Conservation (phyloP, 306 rosid species). For the Rosa lucieae region DNA sequence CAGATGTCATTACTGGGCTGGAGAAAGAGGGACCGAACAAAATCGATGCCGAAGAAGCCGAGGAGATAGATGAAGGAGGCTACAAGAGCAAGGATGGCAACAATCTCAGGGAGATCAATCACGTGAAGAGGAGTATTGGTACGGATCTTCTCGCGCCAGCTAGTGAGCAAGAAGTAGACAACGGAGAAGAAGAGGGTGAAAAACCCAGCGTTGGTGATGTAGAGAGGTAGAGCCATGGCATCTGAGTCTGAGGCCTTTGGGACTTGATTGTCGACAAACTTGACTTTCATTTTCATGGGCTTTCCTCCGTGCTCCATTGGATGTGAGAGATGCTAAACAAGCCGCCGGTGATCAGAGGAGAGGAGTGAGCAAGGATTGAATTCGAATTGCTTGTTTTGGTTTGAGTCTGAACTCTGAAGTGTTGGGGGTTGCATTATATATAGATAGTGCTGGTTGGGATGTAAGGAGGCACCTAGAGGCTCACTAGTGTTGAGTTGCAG, state of each 20-base stretch:
- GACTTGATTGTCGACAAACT: neutral
- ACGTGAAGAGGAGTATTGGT: neutral
- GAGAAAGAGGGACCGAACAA: neutral
- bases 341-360: too few species aligned
- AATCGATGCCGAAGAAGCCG: slow-evolving; percentile 2
- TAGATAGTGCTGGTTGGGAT: neutral
- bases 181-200: neutral
- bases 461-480: neutral
- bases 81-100: neutral
- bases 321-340: too few species aligned
- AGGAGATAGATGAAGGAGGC: slow-evolving; percentile 3
- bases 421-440: neutral
- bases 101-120: neutral
- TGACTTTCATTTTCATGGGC: neutral
- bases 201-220: neutral
- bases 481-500: neutral
- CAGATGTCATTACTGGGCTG: neutral
- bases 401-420: neutral
- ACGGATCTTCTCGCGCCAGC: neutral
- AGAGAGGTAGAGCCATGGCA: neutral
- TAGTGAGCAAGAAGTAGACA: neutral
- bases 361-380: too few species aligned
- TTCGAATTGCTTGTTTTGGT: neutral
- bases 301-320: too few species aligned
- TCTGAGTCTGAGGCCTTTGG: neutral